Conservation (phyloP, 2,329 filamentous ascomycete genomes). For the Talaromyces albobiverticillius region DNA sequence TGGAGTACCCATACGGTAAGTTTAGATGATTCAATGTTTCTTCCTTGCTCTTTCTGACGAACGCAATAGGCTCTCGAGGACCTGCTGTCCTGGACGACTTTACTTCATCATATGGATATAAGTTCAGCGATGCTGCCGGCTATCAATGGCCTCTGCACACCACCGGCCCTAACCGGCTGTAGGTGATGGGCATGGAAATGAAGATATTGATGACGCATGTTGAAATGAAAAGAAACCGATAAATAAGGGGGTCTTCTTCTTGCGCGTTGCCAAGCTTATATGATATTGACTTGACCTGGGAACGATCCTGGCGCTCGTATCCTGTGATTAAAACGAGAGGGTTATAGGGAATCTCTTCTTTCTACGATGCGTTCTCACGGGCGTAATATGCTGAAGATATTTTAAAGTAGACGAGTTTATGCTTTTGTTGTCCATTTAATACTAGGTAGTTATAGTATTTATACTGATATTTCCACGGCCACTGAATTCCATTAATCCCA, state of each 20-base stretch:
- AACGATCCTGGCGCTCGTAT: constrained; percentile 11
- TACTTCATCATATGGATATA: constrained; percentile 96
- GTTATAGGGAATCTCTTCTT: too few relatives aligned
- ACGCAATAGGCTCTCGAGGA: constrained; percentile 76
- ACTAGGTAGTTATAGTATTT: too few relatives aligned
- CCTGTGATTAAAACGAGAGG: constrained; percentile 13
- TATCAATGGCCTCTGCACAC: constrained; percentile 87
- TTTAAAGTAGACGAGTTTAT: too few relatives aligned
- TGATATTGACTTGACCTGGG: constrained; percentile 8
- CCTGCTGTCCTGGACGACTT: constrained; percentile 97
- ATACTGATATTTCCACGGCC: too few relatives aligned
- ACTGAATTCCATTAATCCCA: too few relatives aligned
- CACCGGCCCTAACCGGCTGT: constrained; percentile 76
- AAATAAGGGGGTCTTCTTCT: background rate
- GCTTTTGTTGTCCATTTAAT: too few relatives aligned
- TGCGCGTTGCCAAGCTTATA: background rate
- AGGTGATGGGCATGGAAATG: constrained; percentile 33
- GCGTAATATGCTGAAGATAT: background rate
- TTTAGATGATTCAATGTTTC: constrained; percentile 15
- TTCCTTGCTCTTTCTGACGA: background rate
- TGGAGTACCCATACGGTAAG: constrained; percentile 99
- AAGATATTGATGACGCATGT: background rate
- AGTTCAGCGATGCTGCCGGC: constrained; percentile 93
- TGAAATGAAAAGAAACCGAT: background rate
- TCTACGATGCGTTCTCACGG: background rate